Evolutionary conservation across 2,329 filamentous ascomycete species (phyloP).

Genomic region (Amauroascus verrucosus): DNA sequence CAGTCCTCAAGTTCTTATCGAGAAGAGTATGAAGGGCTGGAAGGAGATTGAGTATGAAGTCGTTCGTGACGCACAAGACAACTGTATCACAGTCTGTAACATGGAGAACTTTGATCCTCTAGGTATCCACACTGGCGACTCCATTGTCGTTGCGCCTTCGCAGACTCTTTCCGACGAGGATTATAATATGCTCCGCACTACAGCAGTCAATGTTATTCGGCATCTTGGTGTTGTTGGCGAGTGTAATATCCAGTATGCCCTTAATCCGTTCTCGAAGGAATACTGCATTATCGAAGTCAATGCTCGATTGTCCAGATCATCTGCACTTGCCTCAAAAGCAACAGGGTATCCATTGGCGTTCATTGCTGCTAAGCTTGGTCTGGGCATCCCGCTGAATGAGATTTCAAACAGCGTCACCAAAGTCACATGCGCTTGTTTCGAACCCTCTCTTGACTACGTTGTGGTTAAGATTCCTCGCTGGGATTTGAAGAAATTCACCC

Average conservation of each 20-base stretch:
- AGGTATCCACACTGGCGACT: conserved; percentile 95
- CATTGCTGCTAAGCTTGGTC: conserved; percentile 89
- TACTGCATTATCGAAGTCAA: conserved; percentile 99
- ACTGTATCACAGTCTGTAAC: conserved; percentile 99
- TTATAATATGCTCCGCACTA: conserved; percentile 98
- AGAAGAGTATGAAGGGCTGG: conserved; percentile 99
- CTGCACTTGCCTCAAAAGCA: conserved; percentile 89
- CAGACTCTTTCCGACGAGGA: conserved; percentile 95
- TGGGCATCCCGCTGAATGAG: conserved; percentile 90
- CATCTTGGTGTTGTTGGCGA: conserved; percentile 96
- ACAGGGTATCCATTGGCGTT: conserved; percentile 95
- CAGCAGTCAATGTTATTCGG: conserved; percentile 91
- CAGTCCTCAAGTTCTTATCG: conserved; percentile 90
- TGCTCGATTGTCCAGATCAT: conserved; percentile 87
- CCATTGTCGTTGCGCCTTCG: conserved; percentile 93
- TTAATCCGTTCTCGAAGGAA: conserved; percentile 89
- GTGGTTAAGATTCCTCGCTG: conserved; percentile 98
- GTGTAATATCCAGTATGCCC: conserved; percentile 96
- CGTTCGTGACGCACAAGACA: conserved; percentile 87
- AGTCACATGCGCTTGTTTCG: conserved; percentile 92
- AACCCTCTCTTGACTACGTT: conserved; percentile 94
- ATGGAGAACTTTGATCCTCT: conserved; percentile 99
- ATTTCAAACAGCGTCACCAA: conserved; percentile 95
- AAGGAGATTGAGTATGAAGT: conserved; percentile 99
- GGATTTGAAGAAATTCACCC: conserved; percentile 98